Conservation (phyloP, 2,329 filamentous ascomycete species). For the Rhinocladiella mackenziei region DNA sequence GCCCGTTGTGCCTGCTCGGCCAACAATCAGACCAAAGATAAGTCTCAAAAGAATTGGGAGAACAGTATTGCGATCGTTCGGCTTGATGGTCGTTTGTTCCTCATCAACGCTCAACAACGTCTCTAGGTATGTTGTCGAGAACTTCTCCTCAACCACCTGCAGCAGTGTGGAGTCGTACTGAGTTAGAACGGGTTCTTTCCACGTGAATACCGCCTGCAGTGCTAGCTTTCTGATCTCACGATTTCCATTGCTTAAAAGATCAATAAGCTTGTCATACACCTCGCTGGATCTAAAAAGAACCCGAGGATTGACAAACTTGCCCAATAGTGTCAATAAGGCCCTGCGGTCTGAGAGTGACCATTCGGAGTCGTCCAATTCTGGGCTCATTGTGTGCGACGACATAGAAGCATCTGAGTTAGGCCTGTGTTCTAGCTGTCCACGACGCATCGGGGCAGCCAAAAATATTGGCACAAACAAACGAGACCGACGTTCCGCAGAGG, state of each 20-base stretch:
- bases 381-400: constrained; percentile 25
- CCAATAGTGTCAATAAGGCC: constrained; percentile 73
- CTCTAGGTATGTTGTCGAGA: constrained; percentile 91
- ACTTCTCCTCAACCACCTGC: constrained; percentile 81
- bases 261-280: constrained; percentile 71
- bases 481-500: constrained; percentile 79
- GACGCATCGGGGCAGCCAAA: constrained; percentile 59
- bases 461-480: constrained; percentile 81
- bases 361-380: constrained; percentile 29
- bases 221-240: constrained; percentile 81
- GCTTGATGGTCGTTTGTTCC: constrained; percentile 62
- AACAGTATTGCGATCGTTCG: constrained; percentile 66
- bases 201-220: constrained; percentile 78
- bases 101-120: constrained; percentile 73
- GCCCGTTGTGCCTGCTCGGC: constrained; percentile 71
- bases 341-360: constrained; percentile 69
- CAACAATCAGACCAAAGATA: constrained; percentile 84
- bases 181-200: constrained; percentile 74
- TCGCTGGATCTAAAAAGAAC: constrained; percentile 73
- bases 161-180: constrained; percentile 81
- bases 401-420: constrained; percentile 19
- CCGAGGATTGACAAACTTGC: constrained; percentile 79
- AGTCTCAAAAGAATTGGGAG: constrained; percentile 85
- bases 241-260: constrained; percentile 80
- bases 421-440: constrained; percentile 15